Conservation (phyloP, 768 basidiomycete genomes). For the Pulveroboletus sp. region DNA sequence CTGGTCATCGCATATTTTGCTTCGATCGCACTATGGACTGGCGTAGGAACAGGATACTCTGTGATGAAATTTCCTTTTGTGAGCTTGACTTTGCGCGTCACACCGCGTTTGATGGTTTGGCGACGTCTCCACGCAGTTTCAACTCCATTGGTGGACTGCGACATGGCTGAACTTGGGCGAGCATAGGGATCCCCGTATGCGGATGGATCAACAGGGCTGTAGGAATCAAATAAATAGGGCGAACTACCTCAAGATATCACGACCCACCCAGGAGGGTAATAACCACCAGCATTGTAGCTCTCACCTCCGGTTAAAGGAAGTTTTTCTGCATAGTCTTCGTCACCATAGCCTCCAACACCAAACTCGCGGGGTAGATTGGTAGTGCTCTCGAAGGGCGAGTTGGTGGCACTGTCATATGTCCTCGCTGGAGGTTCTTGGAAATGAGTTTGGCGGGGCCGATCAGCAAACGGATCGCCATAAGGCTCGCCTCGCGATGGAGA, state of each 20-base stretch:
- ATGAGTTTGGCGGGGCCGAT: slow-evolving; percentile 57
- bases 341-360: slow-evolving; percentile 43
- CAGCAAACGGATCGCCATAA: slow-evolving; percentile 68
- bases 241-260: background rate
- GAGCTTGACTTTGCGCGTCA: slow-evolving; percentile 91
- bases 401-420: slow-evolving; percentile 37
- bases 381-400: slow-evolving; percentile 55
- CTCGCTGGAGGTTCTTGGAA: slow-evolving; percentile 53
- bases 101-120: slow-evolving; percentile 88
- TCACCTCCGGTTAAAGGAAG: slow-evolving; percentile 64
- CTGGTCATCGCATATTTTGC: slow-evolving; percentile 65
- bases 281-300: slow-evolving; percentile 49
- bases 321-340: slow-evolving; percentile 76
- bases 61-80: slow-evolving; percentile 91
- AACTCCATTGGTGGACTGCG: slow-evolving; percentile 50
- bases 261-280: slow-evolving; percentile 73
- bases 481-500: slow-evolving; percentile 31
- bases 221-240: slow-evolving; percentile 11
- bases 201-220: slow-evolving; percentile 50
- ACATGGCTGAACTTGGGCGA: slow-evolving; percentile 50
- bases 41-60: slow-evolving; percentile 84
- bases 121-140: slow-evolving; percentile 69
- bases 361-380: slow-evolving; percentile 53
- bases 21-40: slow-evolving; percentile 80
- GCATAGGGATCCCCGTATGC: slow-evolving; percentile 65